Evolutionary conservation across 257 asterid species (phyloP).

Genomic region (Hygrophila difformis): DNA sequence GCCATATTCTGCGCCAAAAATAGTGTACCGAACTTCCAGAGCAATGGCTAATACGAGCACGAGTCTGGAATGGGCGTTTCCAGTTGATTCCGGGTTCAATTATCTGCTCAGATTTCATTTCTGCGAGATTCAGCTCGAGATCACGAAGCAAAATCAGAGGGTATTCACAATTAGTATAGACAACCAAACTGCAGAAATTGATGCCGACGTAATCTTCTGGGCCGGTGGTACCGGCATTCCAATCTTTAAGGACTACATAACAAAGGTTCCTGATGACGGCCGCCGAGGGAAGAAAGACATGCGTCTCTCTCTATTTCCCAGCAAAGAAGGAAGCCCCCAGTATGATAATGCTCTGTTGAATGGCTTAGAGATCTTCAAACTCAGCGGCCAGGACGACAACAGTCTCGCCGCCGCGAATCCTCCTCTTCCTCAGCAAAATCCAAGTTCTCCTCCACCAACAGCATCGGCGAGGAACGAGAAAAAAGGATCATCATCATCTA

Average conservation of each 20-base stretch:
- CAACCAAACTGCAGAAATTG: conserved; percentile 39
- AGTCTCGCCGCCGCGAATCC: conserved; percentile 86
- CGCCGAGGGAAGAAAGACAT: conserved; percentile 13
- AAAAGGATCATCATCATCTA: neutral
- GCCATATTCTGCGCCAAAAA: conserved; percentile 47
- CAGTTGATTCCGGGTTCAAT: conserved; percentile 57
- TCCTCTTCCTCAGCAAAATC: conserved; percentile 38
- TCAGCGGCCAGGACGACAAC: conserved; percentile 31
- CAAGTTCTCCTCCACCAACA: conserved; percentile 17
- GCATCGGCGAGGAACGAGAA: neutral
- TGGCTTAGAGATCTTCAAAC: conserved; percentile 80
- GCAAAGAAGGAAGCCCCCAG: neutral
- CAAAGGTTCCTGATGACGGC: conserved; percentile 30
- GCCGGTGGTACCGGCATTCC: conserved; percentile 33
- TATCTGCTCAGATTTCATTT: conserved; percentile 79
- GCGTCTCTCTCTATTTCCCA: conserved; percentile 30
- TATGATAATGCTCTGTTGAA: conserved; percentile 51
- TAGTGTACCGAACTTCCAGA: conserved; percentile 43
- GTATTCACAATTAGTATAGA: conserved; percentile 49
- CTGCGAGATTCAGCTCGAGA: conserved; percentile 57
- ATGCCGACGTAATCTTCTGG: conserved; percentile 34
- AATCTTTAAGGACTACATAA: conserved; percentile 37
- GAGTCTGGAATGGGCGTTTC: conserved; percentile 69
- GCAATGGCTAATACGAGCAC: conserved; percentile 41
- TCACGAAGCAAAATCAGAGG: conserved; percentile 45